Evolutionary conservation across 2,329 filamentous ascomycete species (phyloP), one percentile per base, ranked within the genome.

Genomic region (Fusarium tanahbumbuense): DNA sequence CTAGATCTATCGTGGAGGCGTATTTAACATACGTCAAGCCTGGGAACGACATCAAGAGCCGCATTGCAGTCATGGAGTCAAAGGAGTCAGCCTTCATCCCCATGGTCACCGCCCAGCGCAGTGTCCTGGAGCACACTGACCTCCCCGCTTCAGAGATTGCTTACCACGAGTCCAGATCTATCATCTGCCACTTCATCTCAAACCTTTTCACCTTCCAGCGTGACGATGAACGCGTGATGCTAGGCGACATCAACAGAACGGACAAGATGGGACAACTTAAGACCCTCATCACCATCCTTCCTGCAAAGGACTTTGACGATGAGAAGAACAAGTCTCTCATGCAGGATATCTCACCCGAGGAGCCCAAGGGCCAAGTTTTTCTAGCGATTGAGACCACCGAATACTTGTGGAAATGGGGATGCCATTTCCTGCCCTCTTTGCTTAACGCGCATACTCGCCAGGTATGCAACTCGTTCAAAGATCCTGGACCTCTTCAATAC

Each of bases 401-500:
- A 0, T 83, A 83, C 70, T 88, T 84, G 68, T 6, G 40, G 4
- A 81, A 77, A 75, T 91, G 88, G 88, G 88, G 88, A 10, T 72
- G 75, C 8, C 87, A 90, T 75, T 91, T 87, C 74, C 82, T 90
- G 8, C 84, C 84, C 1, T 87, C 85, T 9, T 79, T 89, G 3
- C 83, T 85, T 27, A 83, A 85, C 64, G 87, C 88, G 0, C 87
- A 91, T 69, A 79, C 81, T 2, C 81, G 83, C 25, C 88, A 90
- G 75, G 77, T 85, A 12, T 89, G 88, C 79, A 89, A 88, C 74
- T 86, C 85, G 0, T 90, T 89, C 83, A 89, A 89, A 72, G 88
- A 90, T 63, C 79, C 84, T 0, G 88, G 88, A 0, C 86, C 88
- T 6, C 81, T 87, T 9, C 80, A 83, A 66, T 90, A 89, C 70